Base-by-base conservation (phyloP, 2,329 filamentous ascomycete genomes). In the Aspergillus neoniger region DNA sequence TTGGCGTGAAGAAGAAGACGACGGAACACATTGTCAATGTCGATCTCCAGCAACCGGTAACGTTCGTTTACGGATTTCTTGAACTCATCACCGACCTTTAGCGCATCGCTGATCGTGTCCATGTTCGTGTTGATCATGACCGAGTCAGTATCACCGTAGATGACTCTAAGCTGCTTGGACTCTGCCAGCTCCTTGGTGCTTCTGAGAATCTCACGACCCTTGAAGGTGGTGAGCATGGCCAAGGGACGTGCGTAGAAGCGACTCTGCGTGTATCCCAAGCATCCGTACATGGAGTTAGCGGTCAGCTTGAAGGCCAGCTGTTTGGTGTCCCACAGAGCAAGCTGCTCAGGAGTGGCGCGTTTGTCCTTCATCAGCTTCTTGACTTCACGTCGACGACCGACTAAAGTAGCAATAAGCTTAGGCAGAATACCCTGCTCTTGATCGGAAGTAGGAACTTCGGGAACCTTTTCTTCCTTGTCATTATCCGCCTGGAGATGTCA, bases 101-200 rank as follows among this genome's bases (percentile, higher is more conserved):
- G 81, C 1, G 95, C 95, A 70, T 96, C 92, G 32, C 91, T 87
- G 30, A 98, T 90, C 67, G 91, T 96, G 77, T 97, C 91, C 58
- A 95, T 92, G 72, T 98, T 98, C 65, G 95, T 96, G 73, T 99
- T 99, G 82, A 99, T 98, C 95, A 99, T 99, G 79, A 99, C 95
- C 8, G 95, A 99, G 78, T 99, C 95, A 12, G 95, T 99, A 78
- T 99, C 95, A 80, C 95, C 95, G 70, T 99, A 99, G 65, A 99
- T 98, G 75, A 99, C 95, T 71, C 95, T 91, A 30, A 99, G 85
- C 61, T 92, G 89, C 68, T 91, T 93, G 70, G 87, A 91, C 78
- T 99, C 95, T 9, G 95, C 95, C 63, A 99, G 85, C 57, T 96
- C 93, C 77, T 98, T 99, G 59, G 95, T 99, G 74, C 91, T 96